Conservation (phyloP, 768 basidiomycete species). For the Hebeloma cylindrosporum region DNA sequence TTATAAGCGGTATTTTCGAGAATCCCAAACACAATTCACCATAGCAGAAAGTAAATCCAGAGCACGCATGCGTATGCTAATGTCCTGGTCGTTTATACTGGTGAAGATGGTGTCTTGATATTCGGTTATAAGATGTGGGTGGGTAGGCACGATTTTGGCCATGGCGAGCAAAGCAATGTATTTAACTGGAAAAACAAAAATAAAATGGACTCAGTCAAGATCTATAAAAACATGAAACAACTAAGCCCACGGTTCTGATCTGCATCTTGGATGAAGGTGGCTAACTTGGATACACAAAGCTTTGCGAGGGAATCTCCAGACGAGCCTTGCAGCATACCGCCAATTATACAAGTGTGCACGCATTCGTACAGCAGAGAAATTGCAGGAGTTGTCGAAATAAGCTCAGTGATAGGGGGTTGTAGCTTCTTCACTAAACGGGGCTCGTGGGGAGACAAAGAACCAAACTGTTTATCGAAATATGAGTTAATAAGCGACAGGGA, state of each 20-base stretch:
- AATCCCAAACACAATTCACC: conserved; percentile 44
- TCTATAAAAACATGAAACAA: not conserved
- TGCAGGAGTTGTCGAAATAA: conserved; percentile 94
- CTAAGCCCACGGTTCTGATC: conserved; percentile 89
- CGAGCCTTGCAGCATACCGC: conserved; percentile 86
- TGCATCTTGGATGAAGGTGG: conserved; percentile 85
- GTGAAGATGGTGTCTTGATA: conserved; percentile 90
- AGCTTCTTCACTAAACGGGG: conserved; percentile 93
- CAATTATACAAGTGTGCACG: conserved; percentile 96
- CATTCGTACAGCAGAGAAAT: conserved; percentile 97
- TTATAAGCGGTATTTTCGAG: not conserved
- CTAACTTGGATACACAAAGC: conserved; percentile 91
- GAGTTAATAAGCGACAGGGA: not conserved
- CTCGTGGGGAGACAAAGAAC: conserved; percentile 87
- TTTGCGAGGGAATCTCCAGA: conserved; percentile 79
- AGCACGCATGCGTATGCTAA: conserved; percentile 94
- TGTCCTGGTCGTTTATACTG: conserved; percentile 89
- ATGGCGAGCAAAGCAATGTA: conserved; percentile 95
- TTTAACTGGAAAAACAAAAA: conserved; percentile 62
- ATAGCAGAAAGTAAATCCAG: conserved; percentile 93
- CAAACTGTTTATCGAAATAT: conserved; percentile 61
- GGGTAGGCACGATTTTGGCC: conserved; percentile 92
- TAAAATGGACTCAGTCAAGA: not conserved
- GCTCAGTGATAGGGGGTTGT: conserved; percentile 88
- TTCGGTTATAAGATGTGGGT: conserved; percentile 85